Evolutionary conservation across 1,284 basidiomycete species (phyloP), one percentile per base, ranked within the genome.

Genomic region (Xanthoconium separans): DNA sequence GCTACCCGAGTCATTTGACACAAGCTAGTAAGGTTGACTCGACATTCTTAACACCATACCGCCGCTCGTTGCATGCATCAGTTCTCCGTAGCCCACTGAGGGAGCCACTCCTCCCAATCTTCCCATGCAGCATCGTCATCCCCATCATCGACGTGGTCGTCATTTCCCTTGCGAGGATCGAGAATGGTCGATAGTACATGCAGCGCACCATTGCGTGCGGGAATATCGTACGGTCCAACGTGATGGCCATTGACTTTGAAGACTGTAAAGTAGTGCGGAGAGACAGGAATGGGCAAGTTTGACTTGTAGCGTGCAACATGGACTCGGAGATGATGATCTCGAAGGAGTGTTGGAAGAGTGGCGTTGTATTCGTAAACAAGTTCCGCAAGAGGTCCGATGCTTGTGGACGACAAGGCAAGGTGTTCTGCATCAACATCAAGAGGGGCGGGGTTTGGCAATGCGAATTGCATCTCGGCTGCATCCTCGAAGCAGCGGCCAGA

Each of bases 161-260:
- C 46, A 33, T 30, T 49, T 18, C 54, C 64, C 13, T 65, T 65
- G 27, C 69, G 70, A 37, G 85, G 84, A 63, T 80, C 75, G 39
- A 87, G 73, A 24, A 87, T 62, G 50, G 69, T 71, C 46, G 75
- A 69, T 33, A 89, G 60, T 27, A 81, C 70, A 65, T 89, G 87
- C 22, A 82, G 68, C 22, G 78, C 87, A 18, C 87, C 87, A 60
- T 90, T 89, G 34, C 80, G 67, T 8, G 78, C 75, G 0, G 80
- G 77, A 18, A 84, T 67, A 62, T 91, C 88, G 47, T 78, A 70
- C 9, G 77, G 60, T 18, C 67, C 61, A 33, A 82, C 79, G 3
- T 63, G 60, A 20, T 74, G 73, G 24, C 78, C 79, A 54, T 89
- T 83, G 50, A 83, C 84, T 57, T 71, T 75, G 56, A 87, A 64